Evolutionary conservation across 768 basidiomycete genomes (phyloP), one percentile per base, ranked within the genome.

Genomic region (Tricholomella constricta): DNA sequence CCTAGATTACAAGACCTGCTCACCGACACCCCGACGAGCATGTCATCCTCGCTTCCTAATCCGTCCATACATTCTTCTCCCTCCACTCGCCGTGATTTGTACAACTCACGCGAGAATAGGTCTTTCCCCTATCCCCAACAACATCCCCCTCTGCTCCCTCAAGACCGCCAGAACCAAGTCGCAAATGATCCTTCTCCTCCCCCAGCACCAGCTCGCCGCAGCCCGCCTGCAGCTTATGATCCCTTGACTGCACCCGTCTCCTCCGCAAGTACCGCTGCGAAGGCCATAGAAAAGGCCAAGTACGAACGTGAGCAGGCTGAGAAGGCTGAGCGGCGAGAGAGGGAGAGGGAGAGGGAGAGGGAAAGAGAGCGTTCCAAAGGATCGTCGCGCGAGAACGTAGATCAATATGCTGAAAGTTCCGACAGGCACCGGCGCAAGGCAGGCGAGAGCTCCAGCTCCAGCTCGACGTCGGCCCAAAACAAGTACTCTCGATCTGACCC

Each of bases 191-290:
- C 44, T 48, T 31, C 56, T 10, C 37, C 50, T 17, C 26, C 32
- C 3, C 19, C 51, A 12, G 43, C 32, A 19, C 59, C 60, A 36
- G 32, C 41, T 41, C 50, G 34, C 32, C 35, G 48, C 40, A 50
- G 35, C 11, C 56, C 48, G 17, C 34, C 56, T 6, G 37, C 42
- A 10, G 37, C 59, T 11, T 58, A 63, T 3, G 57, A 60, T 4
- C 58, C 45, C 10, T 20, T 49, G 60, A 23, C 54, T 34, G 43
- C 64, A 42, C 66, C 66, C 32, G 44, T 78, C n/a, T 80, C 79
- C 20, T 74, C 75, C 46, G 83, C 83, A 9, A 83, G 81, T 51
- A 74, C 74, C 34, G 79, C 74, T 44, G 83, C 82, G 4, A 74
- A 77, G 69, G 80, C 76, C 14, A 61, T 81, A 22, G 82, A 83